Evolutionary conservation across 106 monocot species (phyloP), one percentile per base, ranked within the genome.

Genomic region (Ottelia alismoides): DNA sequence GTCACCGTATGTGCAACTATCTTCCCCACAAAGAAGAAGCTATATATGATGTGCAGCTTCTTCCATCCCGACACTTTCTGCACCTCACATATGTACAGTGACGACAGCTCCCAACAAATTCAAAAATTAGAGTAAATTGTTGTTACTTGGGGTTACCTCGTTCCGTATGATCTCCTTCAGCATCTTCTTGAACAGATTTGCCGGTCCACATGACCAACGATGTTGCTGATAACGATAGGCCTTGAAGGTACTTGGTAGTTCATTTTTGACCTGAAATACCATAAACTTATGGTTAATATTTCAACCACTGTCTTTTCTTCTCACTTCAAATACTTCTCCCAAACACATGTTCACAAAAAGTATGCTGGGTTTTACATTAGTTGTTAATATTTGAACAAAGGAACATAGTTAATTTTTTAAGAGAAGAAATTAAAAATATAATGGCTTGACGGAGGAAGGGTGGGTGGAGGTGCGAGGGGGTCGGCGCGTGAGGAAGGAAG

Each of bases 1-100:
- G 79, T 67, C 2, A 52, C 52, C 16, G 43, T 48, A 31, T 79
- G 79, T 30, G 79, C n/a, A n/a, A n/a, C n/a, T n/a, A n/a, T n/a
- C n/a, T n/a, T n/a, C n/a, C n/a, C n/a, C n/a, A n/a, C n/a, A 28
- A 79, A 74, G 66, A 79, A 74, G 66, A 79, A 79, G 56, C 62
- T 67, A 58, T 71, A 79, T 10, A 74, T 45, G 0, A 79, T 2
- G 35, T 57, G 40, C 7, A 31, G 2, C 16, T 57, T 57, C 22
- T 57, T 57, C 56, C 56, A 57, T 1, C 4, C 1, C 10, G 56
- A 22, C 22, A 57, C 56, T 57, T 40, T 57, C 56, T 57, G 56
- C 56, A 55, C 67, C 16, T 46, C 11, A 27, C 29, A 47, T 10
- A 22, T 40, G 52, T 0, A 5, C 6, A 40, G 25, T 6, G 27